Evolutionary conservation across 768 basidiomycete genomes (phyloP).

Genomic region (Pulveroboletus sp.): DNA sequence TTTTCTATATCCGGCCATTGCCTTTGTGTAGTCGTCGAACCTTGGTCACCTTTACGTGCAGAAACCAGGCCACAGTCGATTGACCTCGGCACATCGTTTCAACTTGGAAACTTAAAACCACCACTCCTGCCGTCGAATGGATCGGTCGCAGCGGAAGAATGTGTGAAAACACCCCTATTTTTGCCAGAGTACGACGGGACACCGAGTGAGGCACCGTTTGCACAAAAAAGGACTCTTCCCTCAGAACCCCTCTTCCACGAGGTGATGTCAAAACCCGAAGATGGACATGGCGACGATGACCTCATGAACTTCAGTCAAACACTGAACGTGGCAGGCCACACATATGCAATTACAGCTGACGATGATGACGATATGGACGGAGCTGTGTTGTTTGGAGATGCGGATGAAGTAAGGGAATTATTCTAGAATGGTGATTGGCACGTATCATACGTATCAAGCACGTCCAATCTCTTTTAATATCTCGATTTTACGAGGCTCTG

Average conservation of each 20-base stretch:
- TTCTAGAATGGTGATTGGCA: conserved; percentile 25
- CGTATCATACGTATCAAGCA: conserved; percentile 35
- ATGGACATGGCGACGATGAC: conserved; percentile 40
- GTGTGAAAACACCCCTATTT: conserved; percentile 65
- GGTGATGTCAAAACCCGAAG: conserved; percentile 26
- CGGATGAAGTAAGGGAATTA: conserved; percentile 68
- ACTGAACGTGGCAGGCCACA: conserved; percentile 53
- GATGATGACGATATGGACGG: conserved; percentile 78
- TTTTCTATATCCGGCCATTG: conserved; percentile 69
- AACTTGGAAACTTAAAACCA: conserved; percentile 26
- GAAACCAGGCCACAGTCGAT: conserved; percentile 31
- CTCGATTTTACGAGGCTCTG: conserved; percentile 55
- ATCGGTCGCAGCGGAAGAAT: conserved; percentile 21
- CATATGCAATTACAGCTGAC: conserved; percentile 53
- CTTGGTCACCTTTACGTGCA: conserved; percentile 56
- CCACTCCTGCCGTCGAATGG: conserved; percentile 17
- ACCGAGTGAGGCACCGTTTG: conserved; percentile 34
- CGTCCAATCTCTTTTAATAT: conserved; percentile 78
- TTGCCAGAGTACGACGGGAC: conserved; percentile 56
- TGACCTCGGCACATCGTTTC: conserved; percentile 25
- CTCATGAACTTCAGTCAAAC: conserved; percentile 77
- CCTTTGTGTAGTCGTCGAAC: conserved; percentile 80
- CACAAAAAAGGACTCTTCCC: conserved; percentile 26
- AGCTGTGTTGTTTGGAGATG: conserved; percentile 73
- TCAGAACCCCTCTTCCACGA: conserved; percentile 44